These are phyloP conservation scores for Aegilops longissima DNA, from an alignment of 176 grass and related monocot species.

Conservation along the genomic window DNA sequence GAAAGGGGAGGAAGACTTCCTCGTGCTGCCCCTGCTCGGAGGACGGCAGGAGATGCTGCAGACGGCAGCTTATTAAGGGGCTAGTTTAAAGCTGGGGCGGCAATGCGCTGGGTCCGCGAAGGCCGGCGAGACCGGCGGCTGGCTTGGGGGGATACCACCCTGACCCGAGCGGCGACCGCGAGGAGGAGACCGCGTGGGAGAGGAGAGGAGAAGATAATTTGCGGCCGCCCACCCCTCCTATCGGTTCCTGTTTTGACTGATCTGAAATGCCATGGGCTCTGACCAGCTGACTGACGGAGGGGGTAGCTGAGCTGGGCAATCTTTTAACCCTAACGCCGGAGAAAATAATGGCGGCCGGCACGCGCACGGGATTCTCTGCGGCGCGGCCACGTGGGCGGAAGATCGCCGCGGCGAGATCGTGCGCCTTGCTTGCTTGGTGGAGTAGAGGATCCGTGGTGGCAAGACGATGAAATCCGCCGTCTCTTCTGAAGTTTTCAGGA, in stretches of 20 bases:
- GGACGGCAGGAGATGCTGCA: background rate
- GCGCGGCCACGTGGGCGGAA: background rate
- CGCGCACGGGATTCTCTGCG: too few relatives aligned
- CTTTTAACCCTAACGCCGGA: background rate
- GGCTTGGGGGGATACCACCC: background rate
- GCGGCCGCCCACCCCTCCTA: background rate
- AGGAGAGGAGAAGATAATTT: background rate
- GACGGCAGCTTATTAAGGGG: constrained; percentile 23
- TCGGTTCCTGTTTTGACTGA: constrained; percentile 25
- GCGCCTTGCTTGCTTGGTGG: background rate
- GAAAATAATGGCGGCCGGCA: background rate
- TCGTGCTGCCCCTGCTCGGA: constrained; percentile 20
- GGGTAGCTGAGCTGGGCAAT: background rate
- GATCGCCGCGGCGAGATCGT: background rate
- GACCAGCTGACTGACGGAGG: background rate
- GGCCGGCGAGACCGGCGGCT: constrained; percentile 27
- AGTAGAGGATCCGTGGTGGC: background rate
- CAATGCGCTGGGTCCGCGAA: constrained; percentile 36
- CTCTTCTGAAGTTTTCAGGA: background rate
- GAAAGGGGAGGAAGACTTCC: background rate
- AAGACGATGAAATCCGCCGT: background rate
- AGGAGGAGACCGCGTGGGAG: background rate
- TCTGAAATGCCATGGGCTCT: background rate
- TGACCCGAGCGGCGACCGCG: background rate
- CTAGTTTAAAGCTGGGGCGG: background rate